Base-by-base conservation (phyloP, 2,329 filamentous ascomycete genomes). In the Trichophyton equinum region DNA sequence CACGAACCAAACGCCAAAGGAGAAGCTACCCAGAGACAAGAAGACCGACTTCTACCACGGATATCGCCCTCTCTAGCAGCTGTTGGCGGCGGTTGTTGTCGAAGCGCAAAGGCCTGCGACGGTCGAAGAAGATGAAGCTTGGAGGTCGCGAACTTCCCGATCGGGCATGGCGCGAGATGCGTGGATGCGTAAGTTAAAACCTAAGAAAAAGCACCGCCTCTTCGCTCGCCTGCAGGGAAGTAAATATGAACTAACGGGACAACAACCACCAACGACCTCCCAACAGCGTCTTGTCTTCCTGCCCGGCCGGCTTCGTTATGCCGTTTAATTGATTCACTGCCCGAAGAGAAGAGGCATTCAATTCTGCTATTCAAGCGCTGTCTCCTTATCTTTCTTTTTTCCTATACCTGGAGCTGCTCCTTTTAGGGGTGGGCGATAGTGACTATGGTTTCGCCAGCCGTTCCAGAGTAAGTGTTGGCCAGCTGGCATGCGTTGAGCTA, bases 361-460 rank as follows among this genome's bases (percentile, higher is more conserved):
- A 55, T 55, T 36, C 51, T 55, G 20, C 30, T 20, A 18, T 36
- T 38, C n/a, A 36, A 15, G 27, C 27, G 27, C 33, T 38, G 2
- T 20, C n/a, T 13, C 6, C 11, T 53, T 13, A 15, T 55, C 27
- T 27, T 20, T 55, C 3, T 13, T 5, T 5, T 36, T 3, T 6
- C 33, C 25, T 55, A 8, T 18, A 44, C 15, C 22, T 27, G 27
- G 46, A 38, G 33, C 33, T 38, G 33, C 33, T 38, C 33, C 33
- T 3, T 38, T 20, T 33, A 27, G 22, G 47, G 47, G 22, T 27
- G 47, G 8, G 47, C 47, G 25, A 27, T 8, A 38, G 9, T 13
- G 11, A 38, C 40, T 44, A 88, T 88, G 85, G 82, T 88, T 73
- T 82, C 84, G 76, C 87, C 87, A 73, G 85, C 86, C 72, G 85